Evolutionary conservation across 179 eudicot species (phyloP).

Genomic region (Camellia oleifera): DNA sequence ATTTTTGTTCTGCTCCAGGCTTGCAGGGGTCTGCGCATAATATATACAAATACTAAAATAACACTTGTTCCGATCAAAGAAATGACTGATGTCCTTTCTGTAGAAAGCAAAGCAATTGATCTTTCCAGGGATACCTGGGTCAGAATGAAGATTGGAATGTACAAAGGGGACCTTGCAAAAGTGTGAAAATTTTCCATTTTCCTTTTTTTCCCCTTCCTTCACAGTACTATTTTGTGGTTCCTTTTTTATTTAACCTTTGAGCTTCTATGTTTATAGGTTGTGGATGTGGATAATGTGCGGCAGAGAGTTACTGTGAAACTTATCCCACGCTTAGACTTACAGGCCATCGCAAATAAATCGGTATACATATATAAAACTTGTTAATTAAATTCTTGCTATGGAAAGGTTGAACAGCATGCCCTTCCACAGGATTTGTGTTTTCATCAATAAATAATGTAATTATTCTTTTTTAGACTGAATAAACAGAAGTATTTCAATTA

Average conservation of each 20-base stretch:
- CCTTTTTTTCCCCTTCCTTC: neutral
- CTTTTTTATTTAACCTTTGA: neutral
- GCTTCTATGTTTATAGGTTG: constrained; percentile 48
- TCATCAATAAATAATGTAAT: neutral
- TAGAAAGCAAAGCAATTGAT: constrained; percentile 90
- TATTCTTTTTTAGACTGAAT: constrained; percentile 1
- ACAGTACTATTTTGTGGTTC: neutral
- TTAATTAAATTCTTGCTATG: neutral
- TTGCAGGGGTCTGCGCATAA: constrained; percentile 83
- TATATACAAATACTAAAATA: constrained; percentile 50
- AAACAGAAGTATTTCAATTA: neutral
- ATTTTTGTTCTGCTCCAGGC: constrained; percentile 46
- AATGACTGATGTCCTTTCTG: constrained; percentile 98
- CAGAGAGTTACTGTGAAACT: constrained; percentile 88
- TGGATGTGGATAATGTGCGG: constrained; percentile 89
- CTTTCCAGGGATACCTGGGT: constrained; percentile 91
- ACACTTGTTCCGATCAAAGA: constrained; percentile 94
- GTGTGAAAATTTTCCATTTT: constrained; percentile 24
- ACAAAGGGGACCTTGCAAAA: constrained; percentile 97
- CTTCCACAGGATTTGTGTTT: neutral
- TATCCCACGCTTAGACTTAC: constrained; percentile 88
- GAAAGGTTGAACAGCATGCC: too few species aligned
- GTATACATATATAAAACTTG: constrained; percentile 28
- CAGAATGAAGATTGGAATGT: constrained; percentile 85
- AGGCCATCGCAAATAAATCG: constrained; percentile 81